These are phyloP conservation scores for Pythium rishiriense DNA, from an alignment of 352 stramenopile genomes.

Conservation along the genomic window DNA sequence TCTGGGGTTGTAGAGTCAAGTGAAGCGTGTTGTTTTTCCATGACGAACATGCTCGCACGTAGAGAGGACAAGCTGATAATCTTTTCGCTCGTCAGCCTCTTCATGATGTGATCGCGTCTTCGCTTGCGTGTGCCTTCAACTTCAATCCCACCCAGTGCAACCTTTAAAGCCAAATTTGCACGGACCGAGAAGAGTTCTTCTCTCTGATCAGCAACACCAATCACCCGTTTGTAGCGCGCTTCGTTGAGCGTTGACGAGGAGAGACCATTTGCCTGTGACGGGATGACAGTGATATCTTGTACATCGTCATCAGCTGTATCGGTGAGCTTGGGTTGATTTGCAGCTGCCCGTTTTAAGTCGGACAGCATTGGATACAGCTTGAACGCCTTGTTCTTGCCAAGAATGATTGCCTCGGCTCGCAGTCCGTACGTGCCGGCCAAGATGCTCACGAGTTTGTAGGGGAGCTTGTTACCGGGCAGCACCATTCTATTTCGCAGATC, in stretches of 20 bases:
- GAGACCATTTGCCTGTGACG: not conserved
- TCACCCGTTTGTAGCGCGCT: constrained; percentile 23
- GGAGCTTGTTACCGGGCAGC: constrained; percentile 71
- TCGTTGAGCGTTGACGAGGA: constrained; percentile 1
- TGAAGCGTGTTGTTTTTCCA: constrained; percentile 48
- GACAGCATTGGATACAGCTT: constrained; percentile 49
- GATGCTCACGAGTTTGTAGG: constrained; percentile 75
- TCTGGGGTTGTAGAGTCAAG: constrained; percentile 11
- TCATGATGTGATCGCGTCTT: constrained; percentile 63
- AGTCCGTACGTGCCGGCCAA: constrained; percentile 69
- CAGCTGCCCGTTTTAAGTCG: constrained; percentile 11
- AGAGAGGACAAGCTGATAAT: constrained; percentile 80
- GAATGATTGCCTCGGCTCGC: constrained; percentile 71
- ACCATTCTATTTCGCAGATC: constrained; percentile 73
- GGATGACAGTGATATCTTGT: constrained; percentile 26
- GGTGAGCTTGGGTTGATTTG: not conserved
- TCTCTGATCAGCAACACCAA: constrained; percentile 18
- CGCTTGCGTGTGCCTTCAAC: constrained; percentile 59
- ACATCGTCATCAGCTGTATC: constrained; percentile 12
- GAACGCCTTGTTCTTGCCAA: constrained; percentile 84
- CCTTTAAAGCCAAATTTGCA: constrained; percentile 58
- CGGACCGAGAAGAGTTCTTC: constrained; percentile 42
- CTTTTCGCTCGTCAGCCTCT: constrained; percentile 61
- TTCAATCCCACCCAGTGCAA: constrained; percentile 52
- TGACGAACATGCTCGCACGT: constrained; percentile 72